phyloP scores from a whole-genome alignment of 2,329 filamentous ascomycete species.

The Nothopassalora personata region DNA sequence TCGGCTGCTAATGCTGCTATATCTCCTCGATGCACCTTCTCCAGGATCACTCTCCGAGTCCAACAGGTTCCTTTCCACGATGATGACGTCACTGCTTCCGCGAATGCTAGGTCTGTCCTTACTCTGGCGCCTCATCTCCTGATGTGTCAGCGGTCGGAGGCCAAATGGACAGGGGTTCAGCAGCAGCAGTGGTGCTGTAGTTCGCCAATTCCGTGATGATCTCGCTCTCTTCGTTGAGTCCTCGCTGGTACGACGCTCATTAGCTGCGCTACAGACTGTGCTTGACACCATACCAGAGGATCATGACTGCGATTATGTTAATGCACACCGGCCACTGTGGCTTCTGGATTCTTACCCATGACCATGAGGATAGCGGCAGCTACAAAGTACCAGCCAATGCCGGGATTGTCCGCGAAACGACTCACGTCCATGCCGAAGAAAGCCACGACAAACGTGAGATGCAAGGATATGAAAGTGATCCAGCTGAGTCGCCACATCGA shows the following conservation, averaged over 20 bases:
- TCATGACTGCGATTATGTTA: constrained; percentile 33
- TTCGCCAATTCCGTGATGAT: constrained; percentile 33
- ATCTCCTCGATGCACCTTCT: constrained; percentile 6
- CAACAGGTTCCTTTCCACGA: constrained; percentile 36
- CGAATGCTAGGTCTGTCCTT: constrained; percentile 33
- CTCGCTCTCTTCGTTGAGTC: constrained; percentile 43
- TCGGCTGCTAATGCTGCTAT: background rate
- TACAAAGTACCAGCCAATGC: constrained; percentile 49
- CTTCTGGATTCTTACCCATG: constrained; percentile 10
- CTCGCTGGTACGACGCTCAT: constrained; percentile 44
- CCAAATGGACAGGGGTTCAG: constrained; percentile 11
- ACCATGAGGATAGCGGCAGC: constrained; percentile 42
- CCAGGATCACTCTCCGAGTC: constrained; percentile 34
- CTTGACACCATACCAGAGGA: constrained; percentile 46
- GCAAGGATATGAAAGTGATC: constrained; percentile 71
- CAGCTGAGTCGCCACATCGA: constrained; percentile 56
- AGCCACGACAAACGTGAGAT: constrained; percentile 46
- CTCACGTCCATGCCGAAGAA: constrained; percentile 52
- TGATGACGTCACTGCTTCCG: constrained; percentile 35
- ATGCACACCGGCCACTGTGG: background rate
- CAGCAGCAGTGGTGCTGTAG: constrained; percentile 32
- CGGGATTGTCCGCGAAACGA: constrained; percentile 39
- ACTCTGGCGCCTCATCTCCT: constrained; percentile 12
- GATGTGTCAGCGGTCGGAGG: constrained; percentile 10
- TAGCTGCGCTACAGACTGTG: constrained; percentile 39